phyloP scores from a whole-genome alignment of 2,329 filamentous ascomycete genomes.

The Aspergillus chevalieri region DNA sequence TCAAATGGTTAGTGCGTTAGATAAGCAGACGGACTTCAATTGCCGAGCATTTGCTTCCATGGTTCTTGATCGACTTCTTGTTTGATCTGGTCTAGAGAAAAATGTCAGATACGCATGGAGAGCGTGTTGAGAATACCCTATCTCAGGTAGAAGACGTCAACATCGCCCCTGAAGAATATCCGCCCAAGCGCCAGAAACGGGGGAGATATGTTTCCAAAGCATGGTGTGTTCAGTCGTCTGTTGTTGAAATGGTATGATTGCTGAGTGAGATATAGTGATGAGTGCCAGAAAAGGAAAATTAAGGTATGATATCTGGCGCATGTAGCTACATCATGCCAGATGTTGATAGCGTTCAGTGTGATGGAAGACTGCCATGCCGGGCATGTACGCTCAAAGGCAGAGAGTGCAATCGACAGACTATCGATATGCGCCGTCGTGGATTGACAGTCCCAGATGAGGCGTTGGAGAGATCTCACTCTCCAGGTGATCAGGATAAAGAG shows the following conservation, averaged over 20 bases:
- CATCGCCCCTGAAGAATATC: neutral
- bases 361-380: conserved; percentile 13
- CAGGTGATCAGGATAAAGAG: no score
- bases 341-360: conserved; percentile 7
- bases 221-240: conserved; percentile 8
- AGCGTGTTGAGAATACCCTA: no score
- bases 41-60: no score
- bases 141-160: neutral
- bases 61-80: neutral
- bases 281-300: conserved; percentile 15
- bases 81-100: no score
- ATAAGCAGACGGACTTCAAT: no score
- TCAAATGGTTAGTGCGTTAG: neutral
- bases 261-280: conserved; percentile 4
- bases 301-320: conserved; percentile 8
- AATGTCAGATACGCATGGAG: no score
- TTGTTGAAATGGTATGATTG: neutral
- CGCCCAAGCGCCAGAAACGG: conserved; percentile 8
- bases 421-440: conserved; percentile 7
- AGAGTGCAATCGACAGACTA: conserved; percentile 4
- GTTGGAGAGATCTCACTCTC: neutral
- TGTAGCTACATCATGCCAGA: no score
- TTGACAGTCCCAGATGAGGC: neutral
- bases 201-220: conserved; percentile 17
- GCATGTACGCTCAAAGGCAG: conserved; percentile 7